Base-by-base conservation (phyloP, 305 asterid species). In the Plantago coronopus region DNA sequence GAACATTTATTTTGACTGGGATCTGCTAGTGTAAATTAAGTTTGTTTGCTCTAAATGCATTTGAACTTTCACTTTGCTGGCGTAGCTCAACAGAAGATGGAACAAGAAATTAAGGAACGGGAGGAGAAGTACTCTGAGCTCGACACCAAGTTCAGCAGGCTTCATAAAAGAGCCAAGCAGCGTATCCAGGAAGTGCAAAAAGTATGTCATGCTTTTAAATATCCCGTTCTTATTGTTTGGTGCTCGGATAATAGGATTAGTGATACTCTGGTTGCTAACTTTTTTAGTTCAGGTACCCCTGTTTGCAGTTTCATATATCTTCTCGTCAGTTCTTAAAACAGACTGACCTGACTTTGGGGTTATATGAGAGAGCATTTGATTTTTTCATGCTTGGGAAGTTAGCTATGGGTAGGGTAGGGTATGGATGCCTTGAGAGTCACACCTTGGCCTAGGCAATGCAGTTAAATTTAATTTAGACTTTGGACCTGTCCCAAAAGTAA, bases 111-210 rank as follows among this genome's bases (percentile, higher is more conserved):
- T 44, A 82, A 85, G 76, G 95, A 85, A 67, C 89, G 97, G 43
- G 97, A 93, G 17, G 91, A 89, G 66, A 93, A 87, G 72, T 87
- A 84, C 61, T 75, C 95, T 1, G 99, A 93, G 82, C 90, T 93
- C 48, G 99, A 93, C 75, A 66, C 83, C 59, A 89, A 89, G 85
- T 81, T 93, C 70, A 93, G 73, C 74, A 82, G 97, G 80, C 99
- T 93, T 73, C 99, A 93, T 76, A 93, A 93, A 82, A 87, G 99
- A 76, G 99, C 99, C 69, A 93, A 93, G 74, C 99, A 89, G 71
- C 97, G 97, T 25, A 93, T 93, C 73, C 99, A 93, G 78, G 99
- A 93, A 67, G 93, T 93, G 76, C 99, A 93, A 62, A 93, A 93
- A 86, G 99, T 89, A 82, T 17, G 67, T 61, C 50, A 15, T 58